phyloP scores from a whole-genome alignment of 2,329 filamentous ascomycete species.

The Fusarium compactum region DNA sequence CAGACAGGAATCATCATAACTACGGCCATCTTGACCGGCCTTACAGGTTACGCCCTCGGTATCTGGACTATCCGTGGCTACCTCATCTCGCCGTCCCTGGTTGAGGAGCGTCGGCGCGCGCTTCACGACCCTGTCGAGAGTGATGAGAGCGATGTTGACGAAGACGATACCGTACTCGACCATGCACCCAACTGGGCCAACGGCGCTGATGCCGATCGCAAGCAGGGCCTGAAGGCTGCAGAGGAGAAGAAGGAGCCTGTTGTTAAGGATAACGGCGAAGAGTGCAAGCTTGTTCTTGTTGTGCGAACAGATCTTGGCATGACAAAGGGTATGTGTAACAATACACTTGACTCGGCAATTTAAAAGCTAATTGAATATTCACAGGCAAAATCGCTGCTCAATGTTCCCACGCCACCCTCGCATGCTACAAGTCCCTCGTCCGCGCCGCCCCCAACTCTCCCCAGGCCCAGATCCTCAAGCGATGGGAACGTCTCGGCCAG shows the following conservation, averaged over 20 bases:
- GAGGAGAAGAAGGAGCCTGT: conserved; percentile 58
- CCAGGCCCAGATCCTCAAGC: conserved; percentile 74
- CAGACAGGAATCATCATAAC: conserved; percentile 73
- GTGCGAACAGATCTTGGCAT: conserved; percentile 96
- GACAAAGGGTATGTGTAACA: conserved; percentile 80
- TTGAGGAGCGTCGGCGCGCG: conserved; percentile 67
- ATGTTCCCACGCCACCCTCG: conserved; percentile 94
- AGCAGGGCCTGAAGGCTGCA: conserved; percentile 64
- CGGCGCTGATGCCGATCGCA: conserved; percentile 68
- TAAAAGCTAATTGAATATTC: neutral
- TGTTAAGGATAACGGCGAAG: conserved; percentile 67
- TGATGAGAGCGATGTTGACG: conserved; percentile 76
- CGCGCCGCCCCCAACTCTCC: conserved; percentile 65
- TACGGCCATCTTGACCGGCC: conserved; percentile 78
- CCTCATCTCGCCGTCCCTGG: conserved; percentile 67
- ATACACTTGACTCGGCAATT: rapidly evolving
- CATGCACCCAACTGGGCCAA: conserved; percentile 77
- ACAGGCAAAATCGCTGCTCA: conserved; percentile 97
- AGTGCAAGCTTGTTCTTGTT: conserved; percentile 94
- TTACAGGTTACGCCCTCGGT: conserved; percentile 85
- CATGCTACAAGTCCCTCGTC: conserved; percentile 90
- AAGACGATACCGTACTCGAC: conserved; percentile 69
- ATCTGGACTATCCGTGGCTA: conserved; percentile 76
- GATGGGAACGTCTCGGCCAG: conserved; percentile 89
- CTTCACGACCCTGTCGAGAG: conserved; percentile 73